phyloP scores from a whole-genome alignment of 2,329 filamentous ascomycete species.

The Helotiales sp. region DNA sequence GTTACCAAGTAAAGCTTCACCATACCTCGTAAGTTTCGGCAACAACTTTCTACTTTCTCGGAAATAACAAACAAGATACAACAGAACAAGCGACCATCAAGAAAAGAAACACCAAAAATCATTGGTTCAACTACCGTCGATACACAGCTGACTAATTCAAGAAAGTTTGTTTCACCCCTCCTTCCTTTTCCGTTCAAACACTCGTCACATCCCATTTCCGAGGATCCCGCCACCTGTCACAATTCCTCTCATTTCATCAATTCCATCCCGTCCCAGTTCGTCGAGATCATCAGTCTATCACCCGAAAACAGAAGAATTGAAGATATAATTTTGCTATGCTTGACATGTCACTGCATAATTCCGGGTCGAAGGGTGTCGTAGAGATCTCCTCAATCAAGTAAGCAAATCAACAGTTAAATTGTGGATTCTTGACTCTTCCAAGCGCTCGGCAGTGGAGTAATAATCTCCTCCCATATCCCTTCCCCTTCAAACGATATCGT shows the following conservation, averaged over 20 bases:
- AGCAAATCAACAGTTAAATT: neutral
- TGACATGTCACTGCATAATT: neutral
- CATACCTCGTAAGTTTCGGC: no score
- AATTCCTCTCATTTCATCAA: neutral
- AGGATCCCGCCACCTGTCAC: neutral
- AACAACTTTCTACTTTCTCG: no score
- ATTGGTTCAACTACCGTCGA: neutral
- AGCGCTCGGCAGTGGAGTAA: slow-evolving; percentile 3
- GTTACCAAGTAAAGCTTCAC: no score
- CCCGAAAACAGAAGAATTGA: neutral
- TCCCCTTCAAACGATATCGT: neutral
- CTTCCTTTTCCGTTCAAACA: neutral
- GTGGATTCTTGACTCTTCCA: neutral
- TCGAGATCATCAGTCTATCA: neutral
- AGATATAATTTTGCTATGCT: neutral
- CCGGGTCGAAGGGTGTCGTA: neutral
- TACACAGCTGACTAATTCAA: neutral
- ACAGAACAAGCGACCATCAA: no score
- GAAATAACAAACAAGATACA: no score
- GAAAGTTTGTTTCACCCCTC: neutral
- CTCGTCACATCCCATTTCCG: neutral
- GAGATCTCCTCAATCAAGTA: neutral
- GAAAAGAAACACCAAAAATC: no score
- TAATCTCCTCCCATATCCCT: neutral
- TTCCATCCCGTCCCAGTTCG: neutral